These are phyloP conservation scores for Microstegium vimineum DNA, from an alignment of 176 grass and related monocot species.

Conservation along the genomic window DNA sequence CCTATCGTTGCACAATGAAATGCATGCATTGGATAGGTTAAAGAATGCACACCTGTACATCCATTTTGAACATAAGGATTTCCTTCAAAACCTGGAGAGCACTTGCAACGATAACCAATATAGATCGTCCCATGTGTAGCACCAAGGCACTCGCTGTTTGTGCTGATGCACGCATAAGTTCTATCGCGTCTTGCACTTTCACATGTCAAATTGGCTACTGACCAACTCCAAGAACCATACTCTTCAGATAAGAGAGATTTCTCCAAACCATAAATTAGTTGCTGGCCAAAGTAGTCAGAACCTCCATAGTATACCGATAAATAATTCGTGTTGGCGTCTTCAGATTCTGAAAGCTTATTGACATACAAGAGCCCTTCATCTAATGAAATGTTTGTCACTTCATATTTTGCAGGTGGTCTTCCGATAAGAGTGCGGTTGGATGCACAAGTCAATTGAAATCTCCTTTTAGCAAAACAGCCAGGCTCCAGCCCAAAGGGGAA, in stretches of 20 bases:
- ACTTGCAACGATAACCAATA: slow-evolving; percentile 30
- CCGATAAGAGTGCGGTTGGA: slow-evolving; percentile 25
- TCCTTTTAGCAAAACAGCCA: slow-evolving; percentile 28
- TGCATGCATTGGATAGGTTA: not conserved
- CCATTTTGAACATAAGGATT: slow-evolving; percentile 16
- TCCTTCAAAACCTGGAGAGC: slow-evolving; percentile 5
- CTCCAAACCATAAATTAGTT: slow-evolving; percentile 32
- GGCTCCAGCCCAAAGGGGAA: slow-evolving; percentile 40
- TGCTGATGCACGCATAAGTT: slow-evolving; percentile 31
- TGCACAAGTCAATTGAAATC: slow-evolving; percentile 30
- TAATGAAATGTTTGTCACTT: slow-evolving; percentile 38
- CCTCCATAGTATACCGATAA: slow-evolving; percentile 30
- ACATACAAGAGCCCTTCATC: slow-evolving; percentile 31
- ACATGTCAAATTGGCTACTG: slow-evolving; percentile 15
- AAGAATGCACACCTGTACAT: slow-evolving; percentile 29
- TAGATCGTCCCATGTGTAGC: slow-evolving; percentile 4
- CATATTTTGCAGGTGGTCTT: slow-evolving; percentile 31
- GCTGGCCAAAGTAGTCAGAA: slow-evolving; percentile 35
- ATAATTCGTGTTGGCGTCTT: slow-evolving; percentile 16
- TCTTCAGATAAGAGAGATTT: slow-evolving; percentile 22
- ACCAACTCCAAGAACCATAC: slow-evolving; percentile 27
- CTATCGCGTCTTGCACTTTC: not conserved
- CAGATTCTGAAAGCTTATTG: slow-evolving; percentile 26
- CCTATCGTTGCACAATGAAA: not conserved
- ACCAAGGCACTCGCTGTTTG: slow-evolving; percentile 28